Evolutionary conservation across 768 basidiomycete genomes (phyloP), one percentile per base, ranked within the genome.

Genomic region (Cystobasidium ongulense): DNA sequence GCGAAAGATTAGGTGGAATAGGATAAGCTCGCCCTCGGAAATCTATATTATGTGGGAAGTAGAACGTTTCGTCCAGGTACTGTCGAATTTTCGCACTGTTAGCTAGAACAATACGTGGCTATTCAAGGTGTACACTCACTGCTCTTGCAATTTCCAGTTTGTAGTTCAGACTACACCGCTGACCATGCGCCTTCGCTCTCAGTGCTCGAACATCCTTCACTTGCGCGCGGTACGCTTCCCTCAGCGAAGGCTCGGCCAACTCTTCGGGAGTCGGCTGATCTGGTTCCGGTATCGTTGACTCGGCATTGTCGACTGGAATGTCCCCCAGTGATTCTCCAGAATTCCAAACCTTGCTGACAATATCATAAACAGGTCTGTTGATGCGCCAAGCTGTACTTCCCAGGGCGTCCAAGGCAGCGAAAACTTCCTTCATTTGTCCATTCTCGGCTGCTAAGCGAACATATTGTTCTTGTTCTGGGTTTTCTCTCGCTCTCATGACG

Each of bases 21-120:
- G 96, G 95, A 80, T 99, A 99, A 0, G 95, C 92, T 65, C 95
- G 89, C 8, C 96, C 96, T 74, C 95, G 88, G 85, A 98, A 99
- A 82, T 99, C 96, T 78, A 97, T 84, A 81, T 96, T 97, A 81
- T 98, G 95, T 0, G 95, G 94, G 63, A 94, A 84, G 82, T 92
- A 98, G 80, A 98, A 88, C 0, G 83, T 87, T 77, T 96, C 95
- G 68, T 87, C 87, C 63, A 94, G 83, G 85, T 94, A 96, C 88
- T 91, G 73, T 1, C 31, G 27, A 5, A n/a, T 1, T 73, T 46
- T 11, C 8, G 57, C 73, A 27, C 75, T 59, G 61, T 62, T 13
- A 65, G 65, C 31, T 29, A 10, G 41, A 43, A 61, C 15, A 15
- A 25, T 13, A 67, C 75, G 62, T 76, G 43, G 73, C 36, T 64